Percentiles rank a stretch among this genome's conserved stretches.
These are phyloP conservation scores for Skeletonema tropicum DNA, from an alignment of 108 stramenopile genomes.

Conservation along the genomic window DNA sequence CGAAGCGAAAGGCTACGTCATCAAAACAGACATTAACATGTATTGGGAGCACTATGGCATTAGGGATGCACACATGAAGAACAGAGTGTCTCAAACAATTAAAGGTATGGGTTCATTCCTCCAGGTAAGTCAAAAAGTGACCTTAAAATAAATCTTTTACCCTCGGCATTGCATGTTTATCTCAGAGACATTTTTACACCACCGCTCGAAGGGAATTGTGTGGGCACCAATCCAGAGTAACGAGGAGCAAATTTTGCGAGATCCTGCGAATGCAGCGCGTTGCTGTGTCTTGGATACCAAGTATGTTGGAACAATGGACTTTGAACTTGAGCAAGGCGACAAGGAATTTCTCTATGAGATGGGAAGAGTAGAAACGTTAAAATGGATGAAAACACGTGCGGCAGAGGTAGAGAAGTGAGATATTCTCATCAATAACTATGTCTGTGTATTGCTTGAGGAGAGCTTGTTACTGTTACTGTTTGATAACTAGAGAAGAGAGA, in stretches of 20 bases:
- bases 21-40: not conserved
- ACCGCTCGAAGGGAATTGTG: not conserved
- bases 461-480: too few relatives aligned
- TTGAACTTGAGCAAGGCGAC: conserved; percentile 4
- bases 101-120: not conserved
- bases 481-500: too few relatives aligned
- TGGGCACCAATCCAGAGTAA: conserved; percentile 1
- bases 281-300: not conserved
- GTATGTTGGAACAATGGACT: conserved; percentile 7
- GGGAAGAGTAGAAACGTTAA: conserved; percentile 1
- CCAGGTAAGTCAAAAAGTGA: not conserved
- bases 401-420: not conserved
- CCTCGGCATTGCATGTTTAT: too few relatives aligned
- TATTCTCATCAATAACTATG: too few relatives aligned
- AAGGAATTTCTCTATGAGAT: conserved; percentile 8
- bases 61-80: conserved; percentile 3
- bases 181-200: not conserved
- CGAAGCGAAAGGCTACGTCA: not conserved
- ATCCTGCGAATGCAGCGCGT: not conserved
- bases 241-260: conserved; percentile 3
- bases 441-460: too few relatives aligned
- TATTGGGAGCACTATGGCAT: not conserved
- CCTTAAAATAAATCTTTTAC: too few relatives aligned
- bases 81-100: not conserved
- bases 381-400: not conserved